Evolutionary conservation across 2,329 filamentous ascomycete species (phyloP), one percentile per base, ranked within the genome.

Genomic region (Penicillium psychrosexuale): DNA sequence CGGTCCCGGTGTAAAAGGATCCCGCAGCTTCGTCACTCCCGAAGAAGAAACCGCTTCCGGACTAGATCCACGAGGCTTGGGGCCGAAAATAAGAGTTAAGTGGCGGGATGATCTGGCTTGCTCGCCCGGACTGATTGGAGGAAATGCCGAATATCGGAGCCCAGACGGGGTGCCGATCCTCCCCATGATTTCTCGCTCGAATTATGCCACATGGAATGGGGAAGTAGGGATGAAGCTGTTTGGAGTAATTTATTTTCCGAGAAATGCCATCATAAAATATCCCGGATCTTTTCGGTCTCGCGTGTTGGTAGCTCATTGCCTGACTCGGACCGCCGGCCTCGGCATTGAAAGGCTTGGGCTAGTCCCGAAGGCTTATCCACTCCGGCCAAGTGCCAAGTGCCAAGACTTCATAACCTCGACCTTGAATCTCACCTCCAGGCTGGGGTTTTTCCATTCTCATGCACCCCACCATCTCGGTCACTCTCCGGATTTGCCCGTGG

Each of bases 11-110:
- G 22, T 45, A 22, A 17, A 30, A 27, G 28, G 34, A 33, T 55
- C 33, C 33, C n/a, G 19, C 19, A 2, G 15, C 44, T 51, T 51
- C 17, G 47, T 34, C 52, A 55, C 52, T 45, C 47, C 39, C 40
- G 39, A 46, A 17, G 28, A 12, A 55, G n/a, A n/a, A 22, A 27
- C 17, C 17, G 4, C 40, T 33, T 39, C 12, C 22, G 22, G 22
- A 5, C 22, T 24, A 24, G 27, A 36, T 49, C 31, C 19, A 33
- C 22, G 19, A 22, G 8, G 3, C 3, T 24, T 30, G n/a, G 46
- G 19, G 9, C 47, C 34, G 39, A 47, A 19, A 15, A 47, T 27
- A 2, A 4, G 11, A 22, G 24, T 7, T 15, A 27, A 31, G 27
- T 45, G 39, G 31, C n/a, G 48, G 22, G 31, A 34, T 27, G 31